Evolutionary conservation across 139 green algal genomes (phyloP).

Genomic region (Zygnema cylindricum): DNA sequence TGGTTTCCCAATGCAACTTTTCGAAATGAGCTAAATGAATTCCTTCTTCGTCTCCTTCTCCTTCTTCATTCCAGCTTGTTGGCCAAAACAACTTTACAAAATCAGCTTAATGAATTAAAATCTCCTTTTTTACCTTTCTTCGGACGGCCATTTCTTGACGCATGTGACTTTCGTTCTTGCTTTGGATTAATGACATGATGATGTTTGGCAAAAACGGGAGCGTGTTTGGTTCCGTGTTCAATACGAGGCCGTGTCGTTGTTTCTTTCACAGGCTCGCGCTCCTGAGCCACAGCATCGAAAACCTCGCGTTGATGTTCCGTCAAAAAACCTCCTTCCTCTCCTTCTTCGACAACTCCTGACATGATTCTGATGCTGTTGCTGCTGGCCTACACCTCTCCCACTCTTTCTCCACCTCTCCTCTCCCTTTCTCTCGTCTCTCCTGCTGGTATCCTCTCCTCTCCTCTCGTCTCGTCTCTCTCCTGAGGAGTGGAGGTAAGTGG

Average conservation of each 20-base stretch:
- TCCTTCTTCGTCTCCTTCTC: no score
- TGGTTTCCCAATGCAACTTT: no score
- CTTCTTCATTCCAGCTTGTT: no score
- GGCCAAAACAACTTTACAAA: no score
- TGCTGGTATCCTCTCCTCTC: no score
- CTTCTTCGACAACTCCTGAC: background rate
- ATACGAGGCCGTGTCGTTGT: slow-evolving; percentile 14
- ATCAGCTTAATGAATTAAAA: no score
- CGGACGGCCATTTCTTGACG: slow-evolving; percentile 38
- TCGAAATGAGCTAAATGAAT: no score
- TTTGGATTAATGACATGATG: slow-evolving; percentile 30
- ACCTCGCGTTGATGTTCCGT: slow-evolving; percentile 38
- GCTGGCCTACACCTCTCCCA: no score
- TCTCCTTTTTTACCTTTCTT: slow-evolving; percentile 44
- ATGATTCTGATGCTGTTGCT: background rate
- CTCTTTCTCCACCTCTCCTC: no score
- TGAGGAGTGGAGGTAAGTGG: no score
- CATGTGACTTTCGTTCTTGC: slow-evolving; percentile 46
- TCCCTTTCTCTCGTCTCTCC: no score
- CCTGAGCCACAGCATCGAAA: slow-evolving; percentile 25
- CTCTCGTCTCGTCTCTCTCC: no score
- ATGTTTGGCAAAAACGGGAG: slow-evolving; percentile 16
- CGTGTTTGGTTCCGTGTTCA: slow-evolving; percentile 46
- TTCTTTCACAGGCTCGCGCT: slow-evolving; percentile 23
- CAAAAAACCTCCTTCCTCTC: slow-evolving; percentile 18